Base-by-base conservation (phyloP, 78 protist species). In the Neovahlkampfia damariscottae region DNA sequence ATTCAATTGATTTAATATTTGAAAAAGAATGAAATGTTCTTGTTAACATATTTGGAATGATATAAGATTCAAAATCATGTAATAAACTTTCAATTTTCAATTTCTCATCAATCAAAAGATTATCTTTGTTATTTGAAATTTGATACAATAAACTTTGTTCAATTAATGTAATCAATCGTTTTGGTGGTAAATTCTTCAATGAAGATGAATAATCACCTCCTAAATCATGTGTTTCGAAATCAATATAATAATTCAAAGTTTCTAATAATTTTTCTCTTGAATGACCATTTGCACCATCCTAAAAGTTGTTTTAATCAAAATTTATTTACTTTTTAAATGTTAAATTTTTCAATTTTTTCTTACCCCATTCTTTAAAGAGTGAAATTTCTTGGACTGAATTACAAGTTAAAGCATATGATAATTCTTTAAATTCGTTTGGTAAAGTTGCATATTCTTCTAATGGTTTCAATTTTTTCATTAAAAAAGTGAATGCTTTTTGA, bases 401-500 rank as follows among this genome's bases (percentile, higher is more conserved):
- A 50, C 62, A 50, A n/a, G 62, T 50, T 19, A 50, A 50, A n/a
- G 19, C 19, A n/a, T 50, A 19, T n/a, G 34, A 50, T 19, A 50
- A 19, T 28, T n/a, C 19, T 29, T 69, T 69, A 19, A 19, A 69
- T 69, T 69, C 70, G 29, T 69, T n/a, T n/a, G n/a, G n/a, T n/a
- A n/a, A 19, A n/a, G 19, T 10, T 28, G 19, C 68, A 69, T 69
- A 69, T 29, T 69, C 19, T 69, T 69, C 29, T 19, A 69, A 69
- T 10, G 72, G 72, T 19, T 82, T 82, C 37, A 82, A 75, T 38
- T 74, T 27, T 39, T 79, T 78, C 29, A 41, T 81, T 28, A 82
- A 74, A 27, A 32, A 8, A 5, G 72, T 76, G 8, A 5, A 3
- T 5, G 76, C 76, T 74, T 29, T 66, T 73, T 73, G 76, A 41